phyloP scores from a whole-genome alignment of 1,284 basidiomycete species.

The Pseudozyma pruni region DNA sequence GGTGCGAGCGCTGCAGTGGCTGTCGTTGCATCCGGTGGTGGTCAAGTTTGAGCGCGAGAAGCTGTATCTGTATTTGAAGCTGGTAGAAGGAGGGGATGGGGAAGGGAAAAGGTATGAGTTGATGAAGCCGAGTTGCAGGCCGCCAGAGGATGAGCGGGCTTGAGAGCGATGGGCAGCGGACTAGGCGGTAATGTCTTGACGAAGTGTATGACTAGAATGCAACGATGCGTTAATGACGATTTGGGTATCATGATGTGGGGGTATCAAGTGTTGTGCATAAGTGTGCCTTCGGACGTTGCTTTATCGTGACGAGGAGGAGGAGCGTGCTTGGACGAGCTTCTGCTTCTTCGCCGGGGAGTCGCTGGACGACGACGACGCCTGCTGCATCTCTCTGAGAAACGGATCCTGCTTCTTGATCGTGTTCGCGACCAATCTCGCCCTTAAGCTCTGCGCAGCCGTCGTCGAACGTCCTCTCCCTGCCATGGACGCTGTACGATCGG shows the following conservation, averaged over 20 bases:
- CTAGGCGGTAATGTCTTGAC: too few species aligned
- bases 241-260: constrained; percentile 3
- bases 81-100: constrained; percentile 13
- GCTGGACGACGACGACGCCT: too few species aligned
- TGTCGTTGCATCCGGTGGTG: constrained; percentile 42
- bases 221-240: not conserved
- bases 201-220: not conserved
- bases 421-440: constrained; percentile 11
- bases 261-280: too few species aligned
- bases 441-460: constrained; percentile 2
- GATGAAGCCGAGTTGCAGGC: constrained; percentile 19
- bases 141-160: too few species aligned
- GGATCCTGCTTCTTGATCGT: constrained; percentile 12
- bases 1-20: constrained; percentile 36
- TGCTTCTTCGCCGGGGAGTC: too few species aligned
- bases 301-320: constrained; percentile 2
- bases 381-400: constrained; percentile 10
- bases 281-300: not conserved
- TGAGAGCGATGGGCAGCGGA: not conserved
- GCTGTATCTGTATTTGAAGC: constrained; percentile 46
- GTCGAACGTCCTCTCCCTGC: not conserved
- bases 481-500: not conserved
- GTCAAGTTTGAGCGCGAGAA: constrained; percentile 37
- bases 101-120: constrained; percentile 23
- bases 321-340: not conserved